Percentiles rank a stretch among this genome's conserved stretches.
Evolutionary conservation across 2,329 filamentous ascomycete species (phyloP).

Genomic region (Leptographium flavum): DNA sequence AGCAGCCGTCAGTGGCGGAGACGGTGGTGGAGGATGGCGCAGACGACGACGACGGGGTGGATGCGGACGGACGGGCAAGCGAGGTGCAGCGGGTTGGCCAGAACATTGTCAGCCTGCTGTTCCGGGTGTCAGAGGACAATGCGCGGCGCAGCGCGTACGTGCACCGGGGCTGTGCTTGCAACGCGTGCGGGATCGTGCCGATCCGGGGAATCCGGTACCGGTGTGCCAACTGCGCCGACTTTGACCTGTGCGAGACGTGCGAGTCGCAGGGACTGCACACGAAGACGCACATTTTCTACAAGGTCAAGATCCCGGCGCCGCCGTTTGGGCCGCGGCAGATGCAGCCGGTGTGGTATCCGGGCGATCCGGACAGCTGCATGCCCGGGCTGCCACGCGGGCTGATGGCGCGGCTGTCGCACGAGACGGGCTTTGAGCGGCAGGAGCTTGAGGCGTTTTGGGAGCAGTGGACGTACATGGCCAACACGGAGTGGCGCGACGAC

Average conservation of each 20-base stretch:
- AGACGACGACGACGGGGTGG: conserved; percentile 19
- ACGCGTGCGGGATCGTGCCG: conserved; percentile 73
- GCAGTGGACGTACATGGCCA: conserved; percentile 90
- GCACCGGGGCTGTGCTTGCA: conserved; percentile 84
- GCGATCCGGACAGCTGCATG: conserved; percentile 61
- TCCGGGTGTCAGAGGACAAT: conserved; percentile 88
- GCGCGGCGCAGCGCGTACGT: conserved; percentile 78
- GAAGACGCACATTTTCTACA: conserved; percentile 94
- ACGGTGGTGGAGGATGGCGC: neutral
- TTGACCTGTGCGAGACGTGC: conserved; percentile 88
- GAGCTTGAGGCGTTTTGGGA: conserved; percentile 92
- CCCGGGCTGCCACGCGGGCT: conserved; percentile 52
- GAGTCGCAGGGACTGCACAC: conserved; percentile 65
- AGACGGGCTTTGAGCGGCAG: conserved; percentile 69
- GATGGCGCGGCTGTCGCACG: conserved; percentile 52
- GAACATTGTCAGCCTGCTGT: conserved; percentile 72
- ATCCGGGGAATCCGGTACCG: conserved; percentile 88
- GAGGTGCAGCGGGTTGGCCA: conserved; percentile 45
- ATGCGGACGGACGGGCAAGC: conserved; percentile 34
- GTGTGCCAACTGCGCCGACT: conserved; percentile 91
- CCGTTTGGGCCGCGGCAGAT: conserved; percentile 69
- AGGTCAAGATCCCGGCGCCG: conserved; percentile 79
- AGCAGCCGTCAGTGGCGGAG: neutral
- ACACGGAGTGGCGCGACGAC: conserved; percentile 69
- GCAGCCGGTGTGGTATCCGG: conserved; percentile 76